These are phyloP conservation scores for Usnea hakonensis DNA, from an alignment of 495 filamentous ascomycete species.

Conservation along the genomic window DNA sequence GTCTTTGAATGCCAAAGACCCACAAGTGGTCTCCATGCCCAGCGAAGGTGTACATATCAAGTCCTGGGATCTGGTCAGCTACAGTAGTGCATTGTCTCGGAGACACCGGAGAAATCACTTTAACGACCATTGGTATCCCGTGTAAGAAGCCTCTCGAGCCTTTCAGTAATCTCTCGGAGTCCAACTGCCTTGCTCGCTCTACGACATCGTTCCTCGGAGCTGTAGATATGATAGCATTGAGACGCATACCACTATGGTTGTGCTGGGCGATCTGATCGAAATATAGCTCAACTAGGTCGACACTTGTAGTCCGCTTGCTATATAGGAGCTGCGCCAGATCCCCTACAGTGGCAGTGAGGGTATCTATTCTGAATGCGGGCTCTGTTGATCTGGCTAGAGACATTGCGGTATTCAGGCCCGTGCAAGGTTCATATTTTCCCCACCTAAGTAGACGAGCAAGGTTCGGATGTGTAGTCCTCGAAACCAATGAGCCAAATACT, in stretches of 20 bases:
- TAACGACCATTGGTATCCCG: slow-evolving; percentile 29
- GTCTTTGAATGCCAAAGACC: slow-evolving; percentile 28
- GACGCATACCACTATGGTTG: slow-evolving; percentile 27
- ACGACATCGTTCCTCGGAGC: slow-evolving; percentile 30
- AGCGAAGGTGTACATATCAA: slow-evolving; percentile 33
- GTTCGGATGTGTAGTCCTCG: too few relatives aligned
- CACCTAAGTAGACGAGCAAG: too few relatives aligned
- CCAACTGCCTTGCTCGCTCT: slow-evolving; percentile 24
- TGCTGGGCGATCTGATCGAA: slow-evolving; percentile 43
- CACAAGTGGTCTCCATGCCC: slow-evolving; percentile 44
- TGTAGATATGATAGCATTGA: slow-evolving; percentile 35
- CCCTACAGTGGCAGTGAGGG: too few relatives aligned
- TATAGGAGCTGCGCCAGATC: too few relatives aligned
- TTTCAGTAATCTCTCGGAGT: slow-evolving; percentile 26
- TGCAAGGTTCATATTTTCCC: too few relatives aligned
- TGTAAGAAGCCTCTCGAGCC: slow-evolving; percentile 26
- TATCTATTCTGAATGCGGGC: too few relatives aligned
- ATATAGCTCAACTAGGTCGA: slow-evolving; percentile 41
- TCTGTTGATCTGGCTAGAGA: too few relatives aligned
- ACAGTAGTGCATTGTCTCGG: neutral
- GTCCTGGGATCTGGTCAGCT: slow-evolving; percentile 18
- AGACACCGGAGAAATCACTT: slow-evolving; percentile 23
- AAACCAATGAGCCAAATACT: too few relatives aligned
- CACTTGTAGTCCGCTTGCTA: neutral
- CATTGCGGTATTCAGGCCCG: too few relatives aligned